Percentiles rank a stretch among this genome's conserved stretches.
Evolutionary conservation across 1,284 basidiomycete species (phyloP).

Genomic region (Trametes sp.): DNA sequence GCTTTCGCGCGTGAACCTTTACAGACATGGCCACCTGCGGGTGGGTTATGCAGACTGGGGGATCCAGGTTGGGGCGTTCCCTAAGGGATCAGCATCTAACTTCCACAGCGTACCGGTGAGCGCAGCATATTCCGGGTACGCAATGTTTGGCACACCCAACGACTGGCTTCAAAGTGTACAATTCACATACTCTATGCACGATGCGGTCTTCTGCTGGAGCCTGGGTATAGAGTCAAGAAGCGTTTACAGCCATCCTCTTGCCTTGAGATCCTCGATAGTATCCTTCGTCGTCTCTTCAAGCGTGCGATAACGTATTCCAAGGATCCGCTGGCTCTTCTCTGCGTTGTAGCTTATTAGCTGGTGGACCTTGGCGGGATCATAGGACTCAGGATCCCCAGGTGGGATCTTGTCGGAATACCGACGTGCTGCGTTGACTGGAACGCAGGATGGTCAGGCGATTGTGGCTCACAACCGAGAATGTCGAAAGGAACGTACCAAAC

Average conservation of each 20-base stretch:
- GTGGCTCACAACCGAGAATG: not conserved
- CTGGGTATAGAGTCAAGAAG: no score
- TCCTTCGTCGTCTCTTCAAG: constrained; percentile 31
- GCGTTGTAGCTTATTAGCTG: constrained; percentile 55
- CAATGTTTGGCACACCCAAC: no score
- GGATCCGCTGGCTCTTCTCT: constrained; percentile 74
- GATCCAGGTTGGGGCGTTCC: no score
- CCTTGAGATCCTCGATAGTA: constrained; percentile 11
- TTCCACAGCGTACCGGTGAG: no score
- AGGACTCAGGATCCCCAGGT: constrained; percentile 28
- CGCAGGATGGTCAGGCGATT: not conserved
- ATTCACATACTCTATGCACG: no score
- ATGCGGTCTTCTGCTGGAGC: no score
- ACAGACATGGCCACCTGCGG: not conserved
- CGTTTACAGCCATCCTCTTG: constrained; percentile 29
- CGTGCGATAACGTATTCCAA: constrained; percentile 61
- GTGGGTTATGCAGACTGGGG: no score
- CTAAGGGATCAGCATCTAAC: no score
- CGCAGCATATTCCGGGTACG: no score
- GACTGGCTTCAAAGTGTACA: no score
- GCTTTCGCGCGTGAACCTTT: no score
- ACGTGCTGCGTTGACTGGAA: constrained; percentile 26
- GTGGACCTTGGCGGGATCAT: constrained; percentile 25
- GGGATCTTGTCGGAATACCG: constrained; percentile 32
- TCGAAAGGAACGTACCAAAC: constrained; percentile 28